Conservation (phyloP, 2,329 filamentous ascomycete genomes). For the Tympanopsis confertula region DNA sequence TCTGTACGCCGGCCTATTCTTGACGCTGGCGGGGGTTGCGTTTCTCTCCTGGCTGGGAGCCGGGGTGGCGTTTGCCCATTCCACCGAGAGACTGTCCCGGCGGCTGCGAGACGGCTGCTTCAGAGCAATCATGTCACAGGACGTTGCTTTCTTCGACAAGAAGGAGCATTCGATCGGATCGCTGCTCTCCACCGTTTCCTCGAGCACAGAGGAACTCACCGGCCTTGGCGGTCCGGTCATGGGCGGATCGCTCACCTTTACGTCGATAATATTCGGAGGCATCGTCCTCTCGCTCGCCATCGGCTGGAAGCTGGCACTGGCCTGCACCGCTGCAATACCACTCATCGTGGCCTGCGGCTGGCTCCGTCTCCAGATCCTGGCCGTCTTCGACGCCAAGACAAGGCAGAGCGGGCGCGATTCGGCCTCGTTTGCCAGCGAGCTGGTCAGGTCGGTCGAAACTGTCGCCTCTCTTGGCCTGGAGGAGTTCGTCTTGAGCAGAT, state of each 20-base stretch:
- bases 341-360: constrained; percentile 31
- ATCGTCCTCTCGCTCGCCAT: constrained; percentile 30
- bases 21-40: constrained; percentile 34
- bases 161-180: constrained; percentile 23
- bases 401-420: constrained; percentile 30
- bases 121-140: constrained; percentile 38
- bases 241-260: constrained; percentile 30
- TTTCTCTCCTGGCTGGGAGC: constrained; percentile 27
- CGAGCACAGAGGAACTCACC: constrained; percentile 31
- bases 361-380: constrained; percentile 33
- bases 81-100: constrained; percentile 15
- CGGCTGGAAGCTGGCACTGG: constrained; percentile 38
- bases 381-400: constrained; percentile 30
- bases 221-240: constrained; percentile 37
- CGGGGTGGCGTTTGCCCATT: constrained; percentile 11
- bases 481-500: constrained; percentile 16
- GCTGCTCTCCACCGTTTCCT: constrained; percentile 21
- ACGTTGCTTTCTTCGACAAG: constrained; percentile 34
- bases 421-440: constrained; percentile 35
- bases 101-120: constrained; percentile 27
- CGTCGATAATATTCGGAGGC: constrained; percentile 31
- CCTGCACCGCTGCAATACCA: constrained; percentile 31
- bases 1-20: constrained; percentile 45
- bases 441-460: constrained; percentile 33
- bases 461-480: constrained; percentile 36